Evolutionary conservation across 768 basidiomycete species (phyloP).

Genomic region (Tulasnella sp.): DNA sequence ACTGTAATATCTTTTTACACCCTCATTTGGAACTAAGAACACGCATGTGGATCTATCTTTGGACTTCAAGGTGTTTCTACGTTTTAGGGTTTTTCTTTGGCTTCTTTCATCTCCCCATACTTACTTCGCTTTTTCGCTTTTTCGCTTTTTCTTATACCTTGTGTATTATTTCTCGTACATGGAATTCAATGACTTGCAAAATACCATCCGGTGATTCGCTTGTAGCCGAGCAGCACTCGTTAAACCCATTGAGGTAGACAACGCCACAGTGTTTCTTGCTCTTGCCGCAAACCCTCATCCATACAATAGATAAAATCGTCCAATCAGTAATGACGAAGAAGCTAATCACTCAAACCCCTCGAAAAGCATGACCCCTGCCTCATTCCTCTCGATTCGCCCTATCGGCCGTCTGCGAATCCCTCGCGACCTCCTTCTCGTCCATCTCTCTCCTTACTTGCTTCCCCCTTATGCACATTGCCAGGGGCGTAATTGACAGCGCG

Average conservation of each 20-base stretch:
- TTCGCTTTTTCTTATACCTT: neutral
- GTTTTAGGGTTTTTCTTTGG: no score
- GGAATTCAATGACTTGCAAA: neutral
- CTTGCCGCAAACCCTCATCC: neutral
- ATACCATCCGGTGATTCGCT: neutral
- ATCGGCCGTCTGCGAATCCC: neutral
- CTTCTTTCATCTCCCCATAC: no score
- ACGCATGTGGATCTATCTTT: no score
- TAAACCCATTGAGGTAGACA: no score
- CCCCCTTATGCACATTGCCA: conserved; percentile 55
- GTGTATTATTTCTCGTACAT: neutral
- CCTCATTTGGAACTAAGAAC: neutral
- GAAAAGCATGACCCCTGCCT: neutral
- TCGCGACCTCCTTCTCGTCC: conserved; percentile 52
- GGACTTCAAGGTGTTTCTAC: no score
- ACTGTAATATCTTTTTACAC: neutral
- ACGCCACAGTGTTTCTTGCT: no score
- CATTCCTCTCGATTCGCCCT: conserved; percentile 4
- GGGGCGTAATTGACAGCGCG: conserved; percentile 42
- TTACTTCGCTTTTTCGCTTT: no score
- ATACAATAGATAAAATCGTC: neutral
- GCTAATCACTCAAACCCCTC: neutral
- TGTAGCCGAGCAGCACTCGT: no score
- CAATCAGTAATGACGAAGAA: neutral
- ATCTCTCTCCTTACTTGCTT: conserved; percentile 58